phyloP scores from a whole-genome alignment of 805 yeast genomes.

The Hanseniaspora singularis region DNA sequence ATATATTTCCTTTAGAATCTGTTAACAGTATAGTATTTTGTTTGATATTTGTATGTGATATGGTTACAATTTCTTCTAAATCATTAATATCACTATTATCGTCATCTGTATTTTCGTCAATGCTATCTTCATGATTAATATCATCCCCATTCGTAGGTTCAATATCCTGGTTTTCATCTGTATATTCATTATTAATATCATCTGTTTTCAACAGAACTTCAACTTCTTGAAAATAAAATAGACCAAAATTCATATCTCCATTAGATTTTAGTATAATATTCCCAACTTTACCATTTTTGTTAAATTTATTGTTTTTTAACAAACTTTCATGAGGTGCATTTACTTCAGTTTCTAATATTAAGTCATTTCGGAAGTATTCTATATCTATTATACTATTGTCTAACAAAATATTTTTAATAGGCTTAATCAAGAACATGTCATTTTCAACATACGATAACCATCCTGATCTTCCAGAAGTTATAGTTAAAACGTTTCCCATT shows the following conservation, averaged over 20 bases:
- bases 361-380: slow-evolving; percentile 1
- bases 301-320: background rate
- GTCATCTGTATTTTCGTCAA: slow-evolving; percentile 1
- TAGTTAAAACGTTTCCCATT: background rate
- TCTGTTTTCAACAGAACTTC: no score
- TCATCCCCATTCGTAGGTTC: no score
- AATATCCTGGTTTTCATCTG: background rate
- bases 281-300: background rate
- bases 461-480: background rate
- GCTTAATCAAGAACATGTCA: background rate
- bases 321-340: background rate
- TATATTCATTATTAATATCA: background rate
- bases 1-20: slow-evolving; percentile 1
- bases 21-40: background rate
- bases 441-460: background rate
- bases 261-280: background rate
- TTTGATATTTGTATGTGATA: background rate
- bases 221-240: background rate
- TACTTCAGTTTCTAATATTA: slow-evolving; percentile 1
- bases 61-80: background rate
- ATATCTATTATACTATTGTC: background rate
- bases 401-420: background rate
- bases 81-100: background rate
- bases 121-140: background rate
- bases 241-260: slow-evolving; percentile 3